These are phyloP conservation scores for Paramecium biaurelia DNA, from an alignment of 73 alveolate species.

Conservation along the genomic window DNA sequence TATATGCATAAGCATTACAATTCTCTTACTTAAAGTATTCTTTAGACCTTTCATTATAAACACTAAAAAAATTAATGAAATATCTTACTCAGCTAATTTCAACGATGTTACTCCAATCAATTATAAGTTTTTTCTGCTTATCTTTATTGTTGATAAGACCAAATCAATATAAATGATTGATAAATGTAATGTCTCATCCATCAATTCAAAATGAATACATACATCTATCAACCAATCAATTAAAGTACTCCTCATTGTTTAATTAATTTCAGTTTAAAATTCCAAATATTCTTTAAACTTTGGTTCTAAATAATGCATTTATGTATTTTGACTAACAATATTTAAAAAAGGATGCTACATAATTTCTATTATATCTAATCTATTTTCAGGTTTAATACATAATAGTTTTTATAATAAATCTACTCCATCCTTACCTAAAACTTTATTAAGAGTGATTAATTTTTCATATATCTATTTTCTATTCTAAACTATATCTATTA, in stretches of 20 bases:
- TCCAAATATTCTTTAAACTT: conserved; percentile 37
- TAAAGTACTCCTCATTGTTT: conserved; percentile 90
- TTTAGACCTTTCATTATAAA: conserved; percentile 86
- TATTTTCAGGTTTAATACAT: conserved; percentile 65
- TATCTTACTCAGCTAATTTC: conserved; percentile 87
- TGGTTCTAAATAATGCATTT: background rate
- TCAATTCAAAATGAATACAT: conserved; percentile 88
- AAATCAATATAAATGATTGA: conserved; percentile 85
- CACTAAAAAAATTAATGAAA: conserved; percentile 22
- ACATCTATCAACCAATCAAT: conserved; percentile 98
- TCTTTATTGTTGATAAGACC: conserved; percentile 69
- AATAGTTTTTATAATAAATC: conserved; percentile 69
- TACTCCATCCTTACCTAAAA: conserved; percentile 72
- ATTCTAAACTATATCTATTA: conserved; percentile 60
- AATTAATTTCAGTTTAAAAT: conserved; percentile 75
- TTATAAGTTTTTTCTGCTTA: conserved; percentile 80
- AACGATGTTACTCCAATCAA: conserved; percentile 96
- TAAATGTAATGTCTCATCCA: conserved; percentile 91
- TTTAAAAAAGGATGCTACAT: conserved; percentile 77
- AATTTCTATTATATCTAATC: conserved; percentile 73
- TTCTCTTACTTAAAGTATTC: conserved; percentile 92
- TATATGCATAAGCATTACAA: conserved; percentile 85
- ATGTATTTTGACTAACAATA: background rate
- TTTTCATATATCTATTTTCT: conserved; percentile 64
- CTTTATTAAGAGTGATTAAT: conserved; percentile 63